phyloP scores from a whole-genome alignment of 306 rosid genomes.

The Rosa persica region DNA sequence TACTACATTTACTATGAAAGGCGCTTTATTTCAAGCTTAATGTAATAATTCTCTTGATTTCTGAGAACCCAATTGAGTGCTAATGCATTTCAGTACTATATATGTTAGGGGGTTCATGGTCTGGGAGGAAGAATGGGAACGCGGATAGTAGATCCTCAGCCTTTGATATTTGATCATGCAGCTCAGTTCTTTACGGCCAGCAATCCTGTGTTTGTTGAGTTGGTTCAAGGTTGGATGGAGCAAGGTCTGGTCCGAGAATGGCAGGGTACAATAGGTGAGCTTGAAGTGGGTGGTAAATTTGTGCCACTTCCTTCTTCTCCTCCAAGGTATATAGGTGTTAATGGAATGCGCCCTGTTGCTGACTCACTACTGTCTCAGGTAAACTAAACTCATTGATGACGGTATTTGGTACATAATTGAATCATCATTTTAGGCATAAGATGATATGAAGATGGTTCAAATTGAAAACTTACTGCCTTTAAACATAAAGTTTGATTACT shows the following conservation, averaged over 20 bases:
- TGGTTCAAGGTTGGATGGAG: conserved; percentile 64
- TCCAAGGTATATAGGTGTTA: conserved; percentile 59
- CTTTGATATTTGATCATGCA: conserved; percentile 78
- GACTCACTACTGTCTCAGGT: conserved; percentile 78
- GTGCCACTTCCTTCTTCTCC: conserved; percentile 57
- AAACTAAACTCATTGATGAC: conserved; percentile 5
- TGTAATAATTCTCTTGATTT: neutral
- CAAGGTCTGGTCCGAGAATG: conserved; percentile 72
- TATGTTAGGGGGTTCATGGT: conserved; percentile 81
- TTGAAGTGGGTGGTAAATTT: conserved; percentile 71
- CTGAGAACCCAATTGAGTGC: neutral
- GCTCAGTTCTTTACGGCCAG: conserved; percentile 87
- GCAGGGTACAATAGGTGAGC: conserved; percentile 74
- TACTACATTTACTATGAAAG: neutral
- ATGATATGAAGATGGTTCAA: neutral
- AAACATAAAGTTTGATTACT: neutral
- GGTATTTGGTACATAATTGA: neutral
- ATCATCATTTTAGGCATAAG: neutral
- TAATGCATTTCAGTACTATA: neutral
- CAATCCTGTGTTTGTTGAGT: conserved; percentile 56
- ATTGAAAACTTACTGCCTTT: neutral
- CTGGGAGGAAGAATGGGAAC: conserved; percentile 95
- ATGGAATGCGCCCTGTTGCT: conserved; percentile 85
- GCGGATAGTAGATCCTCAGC: conserved; percentile 59
- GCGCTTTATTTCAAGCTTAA: neutral